Evolutionary conservation across 2,329 filamentous ascomycete genomes (phyloP), one percentile per base, ranked within the genome.

Genomic region (Ophiostoma piceae): DNA sequence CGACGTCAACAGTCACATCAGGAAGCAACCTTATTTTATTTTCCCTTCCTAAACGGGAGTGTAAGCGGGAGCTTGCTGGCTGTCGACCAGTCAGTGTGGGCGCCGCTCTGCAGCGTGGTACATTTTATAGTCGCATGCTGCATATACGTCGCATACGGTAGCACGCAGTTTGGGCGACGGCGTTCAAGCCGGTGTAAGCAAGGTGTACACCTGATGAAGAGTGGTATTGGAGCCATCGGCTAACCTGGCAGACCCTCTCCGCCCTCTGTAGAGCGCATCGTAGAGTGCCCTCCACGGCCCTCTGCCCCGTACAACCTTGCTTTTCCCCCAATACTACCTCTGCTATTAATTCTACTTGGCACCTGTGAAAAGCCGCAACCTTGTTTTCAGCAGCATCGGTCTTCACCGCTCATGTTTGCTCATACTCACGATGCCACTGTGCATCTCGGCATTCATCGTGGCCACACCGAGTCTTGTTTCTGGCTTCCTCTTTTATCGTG

Each of bases 331-430:
- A 62, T 62, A 62, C 57, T 32, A 62, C 57, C 26, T 62, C 26
- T 62, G 6, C 57, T 62, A 62, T 62, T 62, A 62, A 32, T 62
- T 62, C 14, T 62, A 62, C 57, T 32, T 62, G 57, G 26, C 57
- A 29, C 12, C 14, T 32, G 12, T 29, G 57, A 32, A 62, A 62
- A 62, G 57, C 57, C 57, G 57, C 57, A 62, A 62, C 51, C 51
- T 57, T 57, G 51, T 57, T 57, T 57, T 57, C 57, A 16, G 26
- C 57, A 62, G 14, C 57, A 62, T 62, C 57, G n/a, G 14, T 16
- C 22, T n/a, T 62, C 57, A 62, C 57, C 57, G 57, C 57, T 32
- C 57, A 62, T 62, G 14, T 19, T 26, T 22, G 1, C 22, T 57
- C n/a, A 57, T 57, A 26, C 51, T 60, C 54, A 60, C 54, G 54